Evolutionary conservation across 345 rosid genomes (phyloP).

Genomic region (Populus deltoides): DNA sequence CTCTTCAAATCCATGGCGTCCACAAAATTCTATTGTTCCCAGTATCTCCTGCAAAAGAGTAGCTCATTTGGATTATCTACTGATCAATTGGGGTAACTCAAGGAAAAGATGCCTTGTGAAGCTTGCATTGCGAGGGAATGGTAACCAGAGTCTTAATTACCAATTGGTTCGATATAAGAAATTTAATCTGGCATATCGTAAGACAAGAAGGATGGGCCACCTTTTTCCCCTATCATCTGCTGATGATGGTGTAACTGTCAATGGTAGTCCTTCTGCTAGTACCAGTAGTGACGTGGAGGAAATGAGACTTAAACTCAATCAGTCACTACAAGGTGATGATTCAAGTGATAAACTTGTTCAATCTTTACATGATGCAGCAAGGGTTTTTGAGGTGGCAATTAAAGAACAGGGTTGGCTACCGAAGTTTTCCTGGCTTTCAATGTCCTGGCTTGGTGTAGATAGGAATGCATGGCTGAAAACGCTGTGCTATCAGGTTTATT

Average conservation of each 20-base stretch:
- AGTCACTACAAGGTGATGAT: slow-evolving; percentile 64
- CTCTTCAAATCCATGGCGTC: slow-evolving; percentile 44
- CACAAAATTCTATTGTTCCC: slow-evolving; percentile 40
- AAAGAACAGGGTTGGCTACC: slow-evolving; percentile 51
- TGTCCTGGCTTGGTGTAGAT: slow-evolving; percentile 84
- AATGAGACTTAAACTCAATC: slow-evolving; percentile 60
- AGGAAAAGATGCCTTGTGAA: slow-evolving; percentile 41
- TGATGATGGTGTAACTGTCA: slow-evolving; percentile 75
- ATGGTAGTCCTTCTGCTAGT: slow-evolving; percentile 52
- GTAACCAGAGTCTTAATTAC: slow-evolving; percentile 19
- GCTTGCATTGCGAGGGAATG: slow-evolving; percentile 33
- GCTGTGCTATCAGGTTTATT: slow-evolving; percentile 82
- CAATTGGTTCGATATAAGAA: slow-evolving; percentile 30
- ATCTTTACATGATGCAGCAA: slow-evolving; percentile 78
- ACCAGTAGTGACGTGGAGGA: slow-evolving; percentile 57
- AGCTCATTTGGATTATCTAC: slow-evolving; percentile 35
- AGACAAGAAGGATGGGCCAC: slow-evolving; percentile 38
- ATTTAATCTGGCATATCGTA: slow-evolving; percentile 16
- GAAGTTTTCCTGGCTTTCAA: slow-evolving; percentile 75
- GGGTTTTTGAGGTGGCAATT: slow-evolving; percentile 75
- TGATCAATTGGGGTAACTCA: slow-evolving; percentile 45
- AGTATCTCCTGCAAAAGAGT: slow-evolving; percentile 38
- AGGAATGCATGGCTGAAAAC: slow-evolving; percentile 82
- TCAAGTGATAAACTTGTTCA: slow-evolving; percentile 75
- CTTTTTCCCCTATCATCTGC: slow-evolving; percentile 52